A percentile compares a stretch with the other conserved stretches of the same genome.
These are phyloP conservation scores for Termitomyces heimii DNA, from an alignment of 768 basidiomycete genomes.

Conservation along the genomic window DNA sequence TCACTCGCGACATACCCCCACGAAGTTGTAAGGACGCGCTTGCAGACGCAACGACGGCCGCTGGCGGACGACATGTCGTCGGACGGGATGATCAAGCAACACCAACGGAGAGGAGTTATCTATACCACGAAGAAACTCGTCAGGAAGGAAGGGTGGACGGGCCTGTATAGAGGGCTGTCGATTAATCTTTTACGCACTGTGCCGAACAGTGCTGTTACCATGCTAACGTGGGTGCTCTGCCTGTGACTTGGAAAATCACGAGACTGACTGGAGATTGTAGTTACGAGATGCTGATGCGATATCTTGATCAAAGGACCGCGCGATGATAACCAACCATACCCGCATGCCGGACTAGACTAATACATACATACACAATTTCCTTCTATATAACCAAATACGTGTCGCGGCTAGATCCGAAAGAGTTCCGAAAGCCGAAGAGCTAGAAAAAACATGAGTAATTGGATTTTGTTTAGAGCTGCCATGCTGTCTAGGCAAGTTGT, in stretches of 20 bases:
- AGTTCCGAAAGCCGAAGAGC: not conserved
- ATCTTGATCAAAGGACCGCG: conserved; percentile 32
- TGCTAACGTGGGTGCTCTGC: conserved; percentile 69
- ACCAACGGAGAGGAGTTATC: conserved; percentile 59
- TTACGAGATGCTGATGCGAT: conserved; percentile 51
- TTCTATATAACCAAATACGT: not conserved
- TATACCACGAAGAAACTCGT: conserved; percentile 71
- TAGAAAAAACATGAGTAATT: not conserved
- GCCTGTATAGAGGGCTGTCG: conserved; percentile 90
- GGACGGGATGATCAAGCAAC: conserved; percentile 53
- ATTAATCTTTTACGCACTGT: conserved; percentile 93
- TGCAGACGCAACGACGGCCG: conserved; percentile 80
- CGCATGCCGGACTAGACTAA: no score
- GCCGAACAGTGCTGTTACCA: conserved; percentile 93
- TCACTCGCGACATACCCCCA: conserved; percentile 96
- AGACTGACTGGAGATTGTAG: conserved; percentile 18
- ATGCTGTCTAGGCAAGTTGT: conserved; percentile 31
- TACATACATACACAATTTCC: not conserved
- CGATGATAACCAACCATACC: conserved; percentile 6
- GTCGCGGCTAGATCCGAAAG: not conserved
- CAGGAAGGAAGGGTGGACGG: conserved; percentile 79
- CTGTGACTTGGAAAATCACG: not conserved
- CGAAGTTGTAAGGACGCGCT: conserved; percentile 96
- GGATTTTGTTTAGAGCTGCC: not conserved
- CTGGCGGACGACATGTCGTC: conserved; percentile 54